Evolutionary conservation across 108 stramenopile species (phyloP), one percentile per base, ranked within the genome.

Genomic region (Nitzschia sp.): DNA sequence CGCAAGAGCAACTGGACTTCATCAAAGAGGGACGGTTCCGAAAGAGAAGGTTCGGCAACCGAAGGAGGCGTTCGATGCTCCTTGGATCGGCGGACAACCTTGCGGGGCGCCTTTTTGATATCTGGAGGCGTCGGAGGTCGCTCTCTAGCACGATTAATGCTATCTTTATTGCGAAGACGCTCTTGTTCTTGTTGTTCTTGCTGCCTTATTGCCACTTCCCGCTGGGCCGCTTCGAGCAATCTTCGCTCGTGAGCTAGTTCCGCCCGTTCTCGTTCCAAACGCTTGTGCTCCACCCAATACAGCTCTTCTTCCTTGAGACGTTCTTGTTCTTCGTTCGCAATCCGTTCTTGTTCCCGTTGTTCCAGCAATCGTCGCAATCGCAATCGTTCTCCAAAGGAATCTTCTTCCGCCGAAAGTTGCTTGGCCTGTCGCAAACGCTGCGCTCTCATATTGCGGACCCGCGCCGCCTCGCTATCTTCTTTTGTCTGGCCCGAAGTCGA

Each of bases 351-450:
- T 26, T 61, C 60, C 9, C 19, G 19, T 41, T 61, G 32, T 25
- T 17, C 41, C n/a, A n/a, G n/a, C 36, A 61, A 2, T 0, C 60
- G 60, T 17, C 60, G 60, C 2, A 17, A 21, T 38, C 60, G 17
- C 21, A 61, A 25, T 6, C 9, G n/a, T 25, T 61, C 60, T n/a
- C 32, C 36, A 44, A 61, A 38, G n/a, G n/a, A 17, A 25, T 38
- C 23, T 41, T 61, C 60, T 2, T 61, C 60, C 29, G 22, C 25
- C 0, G 60, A 61, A 5, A 61, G 9, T 22, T 45, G 28, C 60
- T 61, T 61, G 41, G 41, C 36, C 23, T 41, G n/a, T 1, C 60
- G 35, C 19, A 61, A 25, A 45, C 60, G 60, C 44, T 61, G 41
- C 13, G 60, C 60, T 2, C 60, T 31, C 36, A 61, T 2, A 31